Base-by-base conservation (phyloP, 176 grass and related monocot species). In the Eleusine indica region DNA sequence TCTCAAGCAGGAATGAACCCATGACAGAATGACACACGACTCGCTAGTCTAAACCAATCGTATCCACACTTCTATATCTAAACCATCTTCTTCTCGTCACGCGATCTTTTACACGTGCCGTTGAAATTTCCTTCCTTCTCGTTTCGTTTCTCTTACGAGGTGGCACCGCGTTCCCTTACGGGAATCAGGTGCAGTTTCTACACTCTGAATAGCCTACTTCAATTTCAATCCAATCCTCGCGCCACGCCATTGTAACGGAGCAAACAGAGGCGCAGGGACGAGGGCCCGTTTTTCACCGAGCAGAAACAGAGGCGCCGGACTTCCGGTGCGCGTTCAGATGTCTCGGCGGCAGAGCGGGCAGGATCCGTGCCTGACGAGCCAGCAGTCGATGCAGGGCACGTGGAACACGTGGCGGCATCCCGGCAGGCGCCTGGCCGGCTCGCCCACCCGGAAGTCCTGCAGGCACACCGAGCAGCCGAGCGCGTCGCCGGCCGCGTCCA, bases 381-480 rank as follows among this genome's bases (percentile, higher is more conserved):
- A 97, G 64, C 87, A 87, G 76, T 97, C 95, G 67, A 93, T 97
- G 88, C 92, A 97, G 18, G 82, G 67, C 56, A 79, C 37, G 84
- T 97, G 95, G 73, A 94, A 97, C 1, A 89, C 69, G 73, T 97
- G 95, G 53, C 73, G 43, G 70, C 92, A 97, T 15, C 61, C 72
- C 0, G 88, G 95, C 64, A 97, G 83, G 28, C 70, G 74, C 79
- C 95, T 75, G 5, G 78, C 95, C 3, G 41, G 7, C 60, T 97
- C 95, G 76, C 92, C 92, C 18, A 82, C 82, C 17, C 78, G 58
- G 35, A 94, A 89, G 21, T 97, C 95, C 87, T 97, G 95, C 73
- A 97, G 87, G 82, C 95, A 97, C 64, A 97, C 95, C 4, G 95
- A 93, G 84, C 92, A 97, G 90, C 90, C 89, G 12, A 92, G 48